Evolutionary conservation across 2,329 filamentous ascomycete genomes (phyloP).

Genomic region (Pyrenochaeta sp.): DNA sequence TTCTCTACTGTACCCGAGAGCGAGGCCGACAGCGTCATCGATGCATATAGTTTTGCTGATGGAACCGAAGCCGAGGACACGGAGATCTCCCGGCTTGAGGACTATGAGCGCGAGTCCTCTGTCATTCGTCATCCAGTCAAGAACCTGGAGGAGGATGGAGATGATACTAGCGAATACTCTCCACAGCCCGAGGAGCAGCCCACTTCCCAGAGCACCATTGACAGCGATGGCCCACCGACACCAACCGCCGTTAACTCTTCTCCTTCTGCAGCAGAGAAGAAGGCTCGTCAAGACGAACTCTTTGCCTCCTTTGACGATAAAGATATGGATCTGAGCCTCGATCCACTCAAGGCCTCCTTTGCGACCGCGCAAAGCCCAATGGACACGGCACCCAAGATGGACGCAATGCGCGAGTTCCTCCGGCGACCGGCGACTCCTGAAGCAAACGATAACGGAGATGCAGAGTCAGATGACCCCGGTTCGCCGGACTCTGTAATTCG

Average conservation of each 20-base stretch:
- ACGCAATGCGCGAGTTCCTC: slow-evolving; percentile 50
- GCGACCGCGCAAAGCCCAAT: slow-evolving; percentile 39
- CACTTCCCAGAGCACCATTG: slow-evolving; percentile 45
- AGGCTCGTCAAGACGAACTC: slow-evolving; percentile 51
- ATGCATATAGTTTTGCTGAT: slow-evolving; percentile 68
- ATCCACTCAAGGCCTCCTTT: slow-evolving; percentile 60
- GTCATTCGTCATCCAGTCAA: slow-evolving; percentile 64
- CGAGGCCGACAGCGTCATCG: slow-evolving; percentile 56
- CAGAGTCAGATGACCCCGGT: slow-evolving; percentile 68
- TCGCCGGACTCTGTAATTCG: slow-evolving; percentile 93
- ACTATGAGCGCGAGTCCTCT: slow-evolving; percentile 58
- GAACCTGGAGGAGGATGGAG: slow-evolving; percentile 52
- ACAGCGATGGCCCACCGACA: slow-evolving; percentile 56
- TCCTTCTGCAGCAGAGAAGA: slow-evolving; percentile 39
- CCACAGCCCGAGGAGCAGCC: slow-evolving; percentile 50
- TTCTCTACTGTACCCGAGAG: slow-evolving; percentile 69
- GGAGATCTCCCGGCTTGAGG: slow-evolving; percentile 53
- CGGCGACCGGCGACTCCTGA: slow-evolving; percentile 63
- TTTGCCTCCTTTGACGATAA: slow-evolving; percentile 60
- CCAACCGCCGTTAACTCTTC: slow-evolving; percentile 49
- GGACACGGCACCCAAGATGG: slow-evolving; percentile 47
- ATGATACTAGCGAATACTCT: slow-evolving; percentile 68
- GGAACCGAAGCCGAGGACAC: slow-evolving; percentile 68
- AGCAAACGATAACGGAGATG: slow-evolving; percentile 31
- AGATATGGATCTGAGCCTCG: slow-evolving; percentile 64